phyloP scores from a whole-genome alignment of 2,329 filamentous ascomycete genomes.

The Plectosphaerella cucumerina region DNA sequence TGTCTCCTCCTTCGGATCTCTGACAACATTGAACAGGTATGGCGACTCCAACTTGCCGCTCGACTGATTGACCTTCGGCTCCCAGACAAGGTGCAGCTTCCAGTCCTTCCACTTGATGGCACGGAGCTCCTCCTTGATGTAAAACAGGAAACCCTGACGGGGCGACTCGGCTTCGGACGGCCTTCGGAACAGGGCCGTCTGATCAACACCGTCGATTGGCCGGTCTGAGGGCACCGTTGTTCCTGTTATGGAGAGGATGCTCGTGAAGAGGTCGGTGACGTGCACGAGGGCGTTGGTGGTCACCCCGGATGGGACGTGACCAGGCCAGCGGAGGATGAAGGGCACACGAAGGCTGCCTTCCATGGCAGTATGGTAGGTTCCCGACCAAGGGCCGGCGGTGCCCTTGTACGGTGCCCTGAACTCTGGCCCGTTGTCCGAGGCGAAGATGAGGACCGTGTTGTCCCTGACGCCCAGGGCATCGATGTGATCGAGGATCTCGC shows the following conservation, averaged over 20 bases:
- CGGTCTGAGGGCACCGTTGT: conserved; percentile 17
- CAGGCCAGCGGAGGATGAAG: conserved; percentile 29
- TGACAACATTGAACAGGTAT: conserved; percentile 24
- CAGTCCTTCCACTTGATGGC: conserved; percentile 29
- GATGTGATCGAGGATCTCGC: conserved; percentile 25
- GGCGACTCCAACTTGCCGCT: conserved; percentile 24
- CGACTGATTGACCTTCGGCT: conserved; percentile 28
- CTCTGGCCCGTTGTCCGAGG: conserved; percentile 29
- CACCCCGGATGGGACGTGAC: conserved; percentile 17
- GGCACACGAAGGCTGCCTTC: conserved; percentile 28
- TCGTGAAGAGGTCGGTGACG: conserved; percentile 26
- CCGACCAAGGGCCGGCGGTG: conserved; percentile 27
- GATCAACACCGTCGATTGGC: conserved; percentile 25
- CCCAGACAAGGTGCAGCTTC: conserved; percentile 29
- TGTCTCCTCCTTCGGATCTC: conserved; percentile 28
- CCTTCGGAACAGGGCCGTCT: conserved; percentile 19
- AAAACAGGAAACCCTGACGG: conserved; percentile 24
- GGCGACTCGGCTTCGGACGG: conserved; percentile 13
- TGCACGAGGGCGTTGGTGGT: conserved; percentile 27
- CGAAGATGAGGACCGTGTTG: conserved; percentile 28
- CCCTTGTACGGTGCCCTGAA: conserved; percentile 25
- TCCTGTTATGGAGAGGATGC: conserved; percentile 20
- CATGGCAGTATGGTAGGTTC: conserved; percentile 31
- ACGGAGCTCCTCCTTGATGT: conserved; percentile 28
- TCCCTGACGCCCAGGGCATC: conserved; percentile 20